Conservation (phyloP, 495 filamentous ascomycete species). For the Aspergillus bridgeri region DNA sequence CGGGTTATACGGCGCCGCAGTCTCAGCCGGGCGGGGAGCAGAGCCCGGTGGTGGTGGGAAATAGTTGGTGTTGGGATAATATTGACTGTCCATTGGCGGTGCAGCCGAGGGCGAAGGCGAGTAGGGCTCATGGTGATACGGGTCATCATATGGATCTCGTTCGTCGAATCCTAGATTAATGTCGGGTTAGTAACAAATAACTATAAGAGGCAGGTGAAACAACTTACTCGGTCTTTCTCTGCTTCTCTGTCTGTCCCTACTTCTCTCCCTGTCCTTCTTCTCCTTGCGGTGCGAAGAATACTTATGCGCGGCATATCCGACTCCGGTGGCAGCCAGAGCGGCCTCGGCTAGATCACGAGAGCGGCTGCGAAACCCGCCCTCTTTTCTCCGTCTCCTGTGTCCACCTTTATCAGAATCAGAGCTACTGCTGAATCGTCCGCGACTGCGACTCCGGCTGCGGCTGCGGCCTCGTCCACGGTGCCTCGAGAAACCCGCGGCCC, state of each 20-base stretch:
- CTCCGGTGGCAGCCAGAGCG: slow-evolving; percentile 66
- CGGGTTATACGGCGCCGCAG: slow-evolving; percentile 34
- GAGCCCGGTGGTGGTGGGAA: slow-evolving; percentile 45
- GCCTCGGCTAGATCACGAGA: slow-evolving; percentile 64
- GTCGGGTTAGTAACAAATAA: slow-evolving; percentile 16
- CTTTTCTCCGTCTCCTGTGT: slow-evolving; percentile 36
- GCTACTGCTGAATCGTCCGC: slow-evolving; percentile 38
- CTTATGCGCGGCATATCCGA: slow-evolving; percentile 72
- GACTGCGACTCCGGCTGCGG: slow-evolving; percentile 41
- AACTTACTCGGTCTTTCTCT: slow-evolving; percentile 21
- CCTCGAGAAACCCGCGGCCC: slow-evolving; percentile 20
- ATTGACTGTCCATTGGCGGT: slow-evolving; percentile 29
- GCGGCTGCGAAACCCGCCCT: slow-evolving; percentile 58
- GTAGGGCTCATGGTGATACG: slow-evolving; percentile 44
- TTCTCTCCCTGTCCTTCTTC: slow-evolving; percentile 31
- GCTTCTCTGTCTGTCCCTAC: slow-evolving; percentile 33
- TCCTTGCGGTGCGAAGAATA: slow-evolving; percentile 55
- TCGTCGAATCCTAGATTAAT: slow-evolving; percentile 29
- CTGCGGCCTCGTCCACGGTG: slow-evolving; percentile 26
- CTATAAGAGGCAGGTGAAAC: background rate
- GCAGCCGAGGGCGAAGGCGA: slow-evolving; percentile 27
- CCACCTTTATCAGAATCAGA: slow-evolving; percentile 45
- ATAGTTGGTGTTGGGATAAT: slow-evolving; percentile 38
- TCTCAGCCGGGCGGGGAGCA: slow-evolving; percentile 27
- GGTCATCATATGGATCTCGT: slow-evolving; percentile 39